Base-by-base conservation (phyloP, 805 yeast species). In the Yarrowia sp. region DNA sequence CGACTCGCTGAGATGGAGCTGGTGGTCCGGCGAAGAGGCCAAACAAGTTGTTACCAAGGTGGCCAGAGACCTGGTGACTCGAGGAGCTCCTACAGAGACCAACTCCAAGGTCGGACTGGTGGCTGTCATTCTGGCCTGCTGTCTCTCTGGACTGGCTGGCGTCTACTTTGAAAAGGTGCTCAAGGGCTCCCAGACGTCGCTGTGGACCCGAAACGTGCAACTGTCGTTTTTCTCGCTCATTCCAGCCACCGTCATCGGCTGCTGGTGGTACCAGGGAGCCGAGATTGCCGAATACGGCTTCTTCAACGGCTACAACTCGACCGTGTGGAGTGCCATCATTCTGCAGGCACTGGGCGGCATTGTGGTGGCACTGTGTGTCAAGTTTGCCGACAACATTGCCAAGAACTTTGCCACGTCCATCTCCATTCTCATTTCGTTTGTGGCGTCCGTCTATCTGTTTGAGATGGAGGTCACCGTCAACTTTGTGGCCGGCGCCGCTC, bases 101-200 rank as follows among this genome's bases (percentile, higher is more conserved):
- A 71, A 71, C 63, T 63, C 67, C 9, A 62, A 67, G 14, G 66
- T 74, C 4, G 80, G 80, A 1, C 68, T 78, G 7, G 62, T 72
- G 11, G 78, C 80, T 12, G 80, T 78, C 32, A 59, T 71, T 7
- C 56, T 72, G 28, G 79, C 80, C 11, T 78, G 80, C 66, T 67
- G 75, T 9, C 68, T 77, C 41, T 71, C 76, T 22, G 80, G 80
- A 7, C 70, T 78, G 40, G 80, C 80, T 6, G 80, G 80, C n/a
- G 78, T 78, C 43, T 78, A 78, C 71, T 77, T 78, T 67, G 80
- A 78, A 62, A 76, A 76, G 68, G 79, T 76, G 30, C 73, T 78
- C 61, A 78, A 78, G 68, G 78, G 77, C 41, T 65, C 76, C 19
- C 71, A 70, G 61, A 71, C 74, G 21, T 70, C 77, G 33, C 70